Evolutionary conservation across 257 asterid genomes (phyloP).

Genomic region (Lantana camara): DNA sequence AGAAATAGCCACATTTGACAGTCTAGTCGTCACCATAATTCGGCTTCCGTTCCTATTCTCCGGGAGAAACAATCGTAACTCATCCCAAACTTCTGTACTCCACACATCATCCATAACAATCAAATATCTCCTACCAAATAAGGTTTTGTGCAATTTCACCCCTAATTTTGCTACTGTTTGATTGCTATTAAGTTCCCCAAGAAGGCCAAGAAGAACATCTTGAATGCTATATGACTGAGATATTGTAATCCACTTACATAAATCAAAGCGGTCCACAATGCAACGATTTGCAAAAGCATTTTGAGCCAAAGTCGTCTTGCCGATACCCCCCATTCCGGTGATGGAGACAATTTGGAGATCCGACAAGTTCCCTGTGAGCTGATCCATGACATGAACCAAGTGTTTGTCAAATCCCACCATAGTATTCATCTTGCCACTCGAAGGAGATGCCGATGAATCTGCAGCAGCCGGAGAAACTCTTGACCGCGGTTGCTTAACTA

Average conservation of each 20-base stretch:
- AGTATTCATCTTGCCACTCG: not conserved
- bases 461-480: not conserved
- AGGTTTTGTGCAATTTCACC: not conserved
- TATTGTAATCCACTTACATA: conserved; percentile 18
- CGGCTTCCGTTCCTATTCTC: too few relatives aligned
- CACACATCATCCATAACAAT: conserved; percentile 20
- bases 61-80: not conserved
- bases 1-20: too few relatives aligned
- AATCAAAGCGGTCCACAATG: not conserved
- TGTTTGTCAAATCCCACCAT: too few relatives aligned
- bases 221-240: not conserved
- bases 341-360: conserved; percentile 14
- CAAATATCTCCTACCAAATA: too few relatives aligned
- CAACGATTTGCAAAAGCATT: not conserved
- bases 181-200: not conserved
- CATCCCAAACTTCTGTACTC: not conserved
- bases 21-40: too few relatives aligned
- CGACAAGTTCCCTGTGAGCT: not conserved
- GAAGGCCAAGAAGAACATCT: conserved; percentile 9
- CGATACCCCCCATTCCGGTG: too few relatives aligned
- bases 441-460: not conserved
- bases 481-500: not conserved
- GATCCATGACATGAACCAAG: not conserved
- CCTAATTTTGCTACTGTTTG: not conserved
- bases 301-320: conserved; percentile 5